Conservation (phyloP, 352 stramenopile genomes). For the Globisporangium echinulatum region DNA sequence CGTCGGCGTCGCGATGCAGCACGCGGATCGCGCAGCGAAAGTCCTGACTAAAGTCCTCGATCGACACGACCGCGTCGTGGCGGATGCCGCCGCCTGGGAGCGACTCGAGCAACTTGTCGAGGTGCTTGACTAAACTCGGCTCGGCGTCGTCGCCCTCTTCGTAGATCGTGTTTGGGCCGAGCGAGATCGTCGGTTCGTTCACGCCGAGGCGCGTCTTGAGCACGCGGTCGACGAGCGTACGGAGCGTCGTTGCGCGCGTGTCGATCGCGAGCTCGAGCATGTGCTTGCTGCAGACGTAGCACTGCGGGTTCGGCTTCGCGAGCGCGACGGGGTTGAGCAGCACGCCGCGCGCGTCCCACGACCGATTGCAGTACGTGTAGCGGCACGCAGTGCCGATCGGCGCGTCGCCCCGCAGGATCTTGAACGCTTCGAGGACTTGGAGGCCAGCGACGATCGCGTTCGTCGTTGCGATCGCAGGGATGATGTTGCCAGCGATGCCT, state of each 20-base stretch:
- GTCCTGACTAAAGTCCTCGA: conserved; percentile 96
- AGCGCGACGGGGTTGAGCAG: conserved; percentile 90
- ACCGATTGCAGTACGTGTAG: conserved; percentile 93
- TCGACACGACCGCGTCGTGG: conserved; percentile 88
- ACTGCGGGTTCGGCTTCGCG: conserved; percentile 89
- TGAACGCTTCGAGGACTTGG: conserved; percentile 82
- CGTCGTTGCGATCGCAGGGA: conserved; percentile 99
- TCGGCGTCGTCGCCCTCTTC: conserved; percentile 93
- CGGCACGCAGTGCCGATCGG: conserved; percentile 74
- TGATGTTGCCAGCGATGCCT: conserved; percentile 99
- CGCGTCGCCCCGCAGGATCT: conserved; percentile 60
- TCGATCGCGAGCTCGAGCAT: conserved; percentile 89
- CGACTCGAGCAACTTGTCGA: conserved; percentile 83
- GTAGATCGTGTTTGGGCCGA: conserved; percentile 88
- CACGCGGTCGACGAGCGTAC: conserved; percentile 73
- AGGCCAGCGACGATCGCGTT: conserved; percentile 99
- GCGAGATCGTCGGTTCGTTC: conserved; percentile 85
- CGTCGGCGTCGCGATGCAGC: conserved; percentile 50
- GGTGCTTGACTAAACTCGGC: conserved; percentile 74
- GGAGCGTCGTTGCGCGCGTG: conserved; percentile 77
- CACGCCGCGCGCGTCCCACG: conserved; percentile 87
- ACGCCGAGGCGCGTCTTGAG: conserved; percentile 87
- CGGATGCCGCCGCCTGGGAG: conserved; percentile 90
- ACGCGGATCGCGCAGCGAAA: conserved; percentile 84
- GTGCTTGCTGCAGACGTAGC: conserved; percentile 95